These are phyloP conservation scores for Vaucheria bursata DNA, from an alignment of 352 stramenopile genomes.

Conservation along the genomic window DNA sequence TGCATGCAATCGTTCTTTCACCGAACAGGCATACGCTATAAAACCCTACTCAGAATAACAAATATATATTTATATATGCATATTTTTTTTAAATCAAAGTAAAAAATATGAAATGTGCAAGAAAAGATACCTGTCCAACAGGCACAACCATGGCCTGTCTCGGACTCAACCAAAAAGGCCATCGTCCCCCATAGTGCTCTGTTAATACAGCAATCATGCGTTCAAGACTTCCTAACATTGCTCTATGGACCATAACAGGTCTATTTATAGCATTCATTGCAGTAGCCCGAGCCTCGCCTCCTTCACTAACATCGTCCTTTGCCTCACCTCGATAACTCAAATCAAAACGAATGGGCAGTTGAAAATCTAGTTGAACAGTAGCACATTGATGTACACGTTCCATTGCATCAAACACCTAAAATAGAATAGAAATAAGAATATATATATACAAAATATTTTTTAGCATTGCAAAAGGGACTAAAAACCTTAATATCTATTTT, in stretches of 20 bases:
- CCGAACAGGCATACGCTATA: background rate
- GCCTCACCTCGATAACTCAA: constrained; percentile 59
- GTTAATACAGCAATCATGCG: constrained; percentile 94
- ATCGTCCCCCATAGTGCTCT: constrained; percentile 86
- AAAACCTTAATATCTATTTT: constrained; percentile 96
- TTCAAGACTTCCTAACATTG: constrained; percentile 94
- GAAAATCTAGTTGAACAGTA: constrained; percentile 96
- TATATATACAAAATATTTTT: background rate
- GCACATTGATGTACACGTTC: constrained; percentile 94
- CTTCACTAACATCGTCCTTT: background rate
- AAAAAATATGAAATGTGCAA: background rate
- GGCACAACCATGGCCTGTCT: constrained; percentile 89
- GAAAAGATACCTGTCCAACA: constrained; percentile 69
- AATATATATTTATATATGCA: background rate
- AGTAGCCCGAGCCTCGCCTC: background rate
- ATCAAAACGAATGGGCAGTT: constrained; percentile 95
- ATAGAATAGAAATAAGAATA: background rate
- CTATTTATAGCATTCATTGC: constrained; percentile 54
- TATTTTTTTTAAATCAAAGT: too few species aligned
- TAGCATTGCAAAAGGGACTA: background rate
- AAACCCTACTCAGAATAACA: constrained; percentile 6
- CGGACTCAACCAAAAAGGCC: constrained; percentile 91
- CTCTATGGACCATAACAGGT: constrained; percentile 95
- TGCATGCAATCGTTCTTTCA: constrained; percentile 52
- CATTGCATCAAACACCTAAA: constrained; percentile 81